Conservation (phyloP, 2,329 filamentous ascomycete species). For the Cadophora malorum region DNA sequence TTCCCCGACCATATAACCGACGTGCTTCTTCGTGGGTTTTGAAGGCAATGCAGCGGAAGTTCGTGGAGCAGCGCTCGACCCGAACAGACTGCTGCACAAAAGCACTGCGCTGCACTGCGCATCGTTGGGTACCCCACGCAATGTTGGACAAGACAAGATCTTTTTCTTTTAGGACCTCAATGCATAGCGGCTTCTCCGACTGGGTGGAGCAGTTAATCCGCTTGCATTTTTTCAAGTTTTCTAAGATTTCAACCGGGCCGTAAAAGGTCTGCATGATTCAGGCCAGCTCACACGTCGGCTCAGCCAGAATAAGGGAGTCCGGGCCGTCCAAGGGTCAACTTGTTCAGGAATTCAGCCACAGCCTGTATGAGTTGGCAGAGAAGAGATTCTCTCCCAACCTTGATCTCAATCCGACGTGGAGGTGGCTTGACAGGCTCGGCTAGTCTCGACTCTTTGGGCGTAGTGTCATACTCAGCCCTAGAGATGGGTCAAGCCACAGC, state of each 20-base stretch:
- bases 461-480: slow-evolving; percentile 15
- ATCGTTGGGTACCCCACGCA: background rate
- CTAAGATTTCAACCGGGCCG: background rate
- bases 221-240: background rate
- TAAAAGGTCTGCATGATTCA: background rate
- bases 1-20: background rate
- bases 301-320: slow-evolving; percentile 7
- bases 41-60: background rate
- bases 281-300: background rate
- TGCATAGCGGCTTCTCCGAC: slow-evolving; percentile 11
- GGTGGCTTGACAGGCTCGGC: slow-evolving; percentile 9
- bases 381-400: slow-evolving; percentile 9
- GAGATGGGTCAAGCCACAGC: background rate
- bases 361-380: background rate
- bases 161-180: slow-evolving; percentile 4
- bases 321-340: background rate
- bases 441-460: background rate
- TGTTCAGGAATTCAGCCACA: background rate
- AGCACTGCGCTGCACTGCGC: background rate
- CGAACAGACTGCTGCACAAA: background rate
- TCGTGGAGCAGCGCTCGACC: background rate
- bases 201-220: background rate
- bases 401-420: background rate
- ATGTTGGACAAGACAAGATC: slow-evolving; percentile 2
- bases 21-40: background rate